Evolutionary conservation across 306 rosid genomes (phyloP), one percentile per base, ranked within the genome.

Genomic region (Notholithocarpus densiflorus): DNA sequence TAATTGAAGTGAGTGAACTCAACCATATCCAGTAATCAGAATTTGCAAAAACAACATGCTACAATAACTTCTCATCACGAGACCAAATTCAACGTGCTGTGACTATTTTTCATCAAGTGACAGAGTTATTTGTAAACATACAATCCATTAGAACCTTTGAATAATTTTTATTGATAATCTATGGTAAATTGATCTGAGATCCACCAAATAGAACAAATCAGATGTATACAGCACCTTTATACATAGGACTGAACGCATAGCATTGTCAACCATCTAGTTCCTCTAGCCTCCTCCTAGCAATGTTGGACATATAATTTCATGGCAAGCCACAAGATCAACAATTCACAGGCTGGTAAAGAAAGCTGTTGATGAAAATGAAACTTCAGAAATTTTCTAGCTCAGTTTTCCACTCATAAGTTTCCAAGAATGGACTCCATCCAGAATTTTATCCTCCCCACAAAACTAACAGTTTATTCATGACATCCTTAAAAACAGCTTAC

Each of bases 271-370:
- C 72, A 66, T 66, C 72, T 66, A 66, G 26, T 32, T 66, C 72
- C 52, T 66, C 45, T 66, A 66, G 72, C 72, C 72, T 66, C 72
- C 45, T 66, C 72, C 66, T 66, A 66, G 72, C 72, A n/a, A 66
- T 66, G 72, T 66, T 66, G 72, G 52, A 34, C 20, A 34, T 32
- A 66, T 23, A 66, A 32, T 66, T 66, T 66, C 72, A 66, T 66
- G 48, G 51, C 40, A 66, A 34, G 72, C 52, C 45, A 66, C 72
- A 66, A 66, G 72, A 34, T 27, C 52, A 66, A 66, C 72, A 66
- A 15, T 66, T 66, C 72, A 66, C 72, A 66, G 51, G 52, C 72
- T 19, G 26, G 52, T 34, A 66, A 66, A 66, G 72, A 66, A 8
- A 66, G 51, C 72, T 66, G 72, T 66, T 66, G 20, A 66, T 66